Conservation (phyloP, 139 green algal genomes). For the Chlamydomonas applanata region DNA sequence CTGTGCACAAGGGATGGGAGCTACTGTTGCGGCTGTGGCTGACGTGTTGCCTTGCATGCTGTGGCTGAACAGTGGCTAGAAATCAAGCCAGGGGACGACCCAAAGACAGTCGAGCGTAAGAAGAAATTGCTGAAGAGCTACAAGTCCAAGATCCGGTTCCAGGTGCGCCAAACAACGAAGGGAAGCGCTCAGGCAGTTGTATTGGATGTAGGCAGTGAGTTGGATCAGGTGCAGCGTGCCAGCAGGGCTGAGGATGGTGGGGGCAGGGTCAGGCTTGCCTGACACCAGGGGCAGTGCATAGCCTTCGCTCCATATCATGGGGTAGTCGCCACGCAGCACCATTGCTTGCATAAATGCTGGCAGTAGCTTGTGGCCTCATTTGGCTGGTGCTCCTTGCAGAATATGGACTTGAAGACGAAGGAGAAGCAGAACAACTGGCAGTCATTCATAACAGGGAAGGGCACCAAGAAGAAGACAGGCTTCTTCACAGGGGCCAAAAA, state of each 20-base stretch:
- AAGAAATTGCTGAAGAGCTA: conserved; percentile 84
- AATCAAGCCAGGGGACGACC: conserved; percentile 74
- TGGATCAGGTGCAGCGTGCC: too few relatives aligned
- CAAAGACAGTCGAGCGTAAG: conserved; percentile 76
- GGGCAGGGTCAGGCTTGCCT: too few relatives aligned
- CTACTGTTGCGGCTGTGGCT: too few relatives aligned
- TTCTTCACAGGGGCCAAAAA: conserved; percentile 46
- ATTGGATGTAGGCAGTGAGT: too few relatives aligned
- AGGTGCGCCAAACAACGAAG: background rate
- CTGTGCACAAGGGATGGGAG: too few relatives aligned
- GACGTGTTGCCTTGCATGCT: background rate
- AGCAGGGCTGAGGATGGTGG: too few relatives aligned
- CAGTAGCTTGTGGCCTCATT: too few relatives aligned
- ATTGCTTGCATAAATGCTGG: too few relatives aligned
- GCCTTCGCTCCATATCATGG: too few relatives aligned
- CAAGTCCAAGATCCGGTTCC: conserved; percentile 82
- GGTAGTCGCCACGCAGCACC: too few relatives aligned
- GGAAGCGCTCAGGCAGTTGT: background rate
- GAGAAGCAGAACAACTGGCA: conserved; percentile 66
- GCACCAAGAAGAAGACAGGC: conserved; percentile 66
- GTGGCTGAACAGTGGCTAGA: conserved; percentile 71
- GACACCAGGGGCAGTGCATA: too few relatives aligned
- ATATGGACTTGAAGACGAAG: conserved; percentile 70
- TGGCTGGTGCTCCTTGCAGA: conserved; percentile 13
- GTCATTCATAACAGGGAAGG: conserved; percentile 70